Evolutionary conservation across 73 alveolate species (phyloP).

Genomic region (Stentor coeruleus): DNA sequence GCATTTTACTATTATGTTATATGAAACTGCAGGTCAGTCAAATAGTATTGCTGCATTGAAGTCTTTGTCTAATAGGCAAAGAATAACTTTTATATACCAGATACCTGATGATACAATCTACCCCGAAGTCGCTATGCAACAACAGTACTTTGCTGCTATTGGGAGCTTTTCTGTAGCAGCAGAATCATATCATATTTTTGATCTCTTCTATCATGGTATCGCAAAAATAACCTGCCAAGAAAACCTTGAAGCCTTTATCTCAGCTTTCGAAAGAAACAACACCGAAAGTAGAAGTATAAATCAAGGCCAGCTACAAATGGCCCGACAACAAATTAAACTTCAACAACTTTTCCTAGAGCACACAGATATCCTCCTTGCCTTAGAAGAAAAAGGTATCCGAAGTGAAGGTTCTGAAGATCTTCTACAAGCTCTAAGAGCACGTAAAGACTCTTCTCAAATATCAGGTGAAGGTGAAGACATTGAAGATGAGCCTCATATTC

Average conservation of each 20-base stretch:
- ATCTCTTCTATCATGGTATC: background rate
- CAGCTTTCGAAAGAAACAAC: constrained; percentile 9
- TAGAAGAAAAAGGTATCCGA: constrained; percentile 34
- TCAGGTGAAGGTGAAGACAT: constrained; percentile 25
- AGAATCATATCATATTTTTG: background rate
- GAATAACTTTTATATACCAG: background rate
- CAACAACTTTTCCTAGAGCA: constrained; percentile 5
- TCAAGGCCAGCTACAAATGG: background rate
- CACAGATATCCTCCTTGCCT: constrained; percentile 19
- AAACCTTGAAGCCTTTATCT: background rate
- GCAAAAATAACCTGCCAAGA: constrained; percentile 6
- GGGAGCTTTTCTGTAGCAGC: background rate
- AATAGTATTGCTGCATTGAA: background rate
- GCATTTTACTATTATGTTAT: constrained; percentile 1
- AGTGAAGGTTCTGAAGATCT: background rate
- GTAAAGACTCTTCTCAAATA: background rate
- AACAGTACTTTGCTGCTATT: background rate
- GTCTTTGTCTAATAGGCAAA: background rate
- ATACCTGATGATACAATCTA: background rate
- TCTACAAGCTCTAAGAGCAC: background rate
- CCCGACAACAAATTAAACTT: background rate
- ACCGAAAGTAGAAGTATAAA: constrained; percentile 13
- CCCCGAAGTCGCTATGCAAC: background rate
- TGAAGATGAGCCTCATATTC: background rate
- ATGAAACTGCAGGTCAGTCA: background rate